Conservation (phyloP, 495 filamentous ascomycete genomes). For the Cercophora newfieldiana region DNA sequence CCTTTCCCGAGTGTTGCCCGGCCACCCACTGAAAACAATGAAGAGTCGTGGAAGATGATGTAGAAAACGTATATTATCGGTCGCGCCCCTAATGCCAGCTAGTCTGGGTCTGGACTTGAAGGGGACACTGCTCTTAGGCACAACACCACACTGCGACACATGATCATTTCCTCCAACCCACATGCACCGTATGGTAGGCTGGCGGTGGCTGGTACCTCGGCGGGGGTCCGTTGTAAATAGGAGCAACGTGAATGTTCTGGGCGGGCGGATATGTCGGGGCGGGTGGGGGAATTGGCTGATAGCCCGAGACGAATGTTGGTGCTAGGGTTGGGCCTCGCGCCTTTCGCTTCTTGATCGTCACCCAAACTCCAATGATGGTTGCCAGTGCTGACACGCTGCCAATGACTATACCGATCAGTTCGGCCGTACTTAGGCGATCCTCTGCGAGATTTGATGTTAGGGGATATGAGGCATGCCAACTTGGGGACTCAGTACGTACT, state of each 20-base stretch:
- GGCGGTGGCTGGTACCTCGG: background rate
- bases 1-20: too few species aligned
- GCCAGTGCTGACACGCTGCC: background rate
- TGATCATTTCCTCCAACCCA: background rate
- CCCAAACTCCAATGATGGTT: slow-evolving; percentile 1
- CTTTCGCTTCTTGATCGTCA: background rate
- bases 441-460: background rate
- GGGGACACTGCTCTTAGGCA: background rate
- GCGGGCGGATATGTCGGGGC: background rate
- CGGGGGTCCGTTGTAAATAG: background rate
- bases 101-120: background rate
- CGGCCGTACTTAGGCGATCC: background rate
- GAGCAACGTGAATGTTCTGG: background rate
- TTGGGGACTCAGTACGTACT: background rate
- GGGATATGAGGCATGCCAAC: background rate
- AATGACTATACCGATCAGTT: background rate
- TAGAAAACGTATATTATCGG: background rate
- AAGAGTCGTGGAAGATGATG: background rate
- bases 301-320: background rate
- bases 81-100: background rate
- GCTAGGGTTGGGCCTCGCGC: background rate
- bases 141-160: background rate
- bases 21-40: too few species aligned
- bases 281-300: background rate
- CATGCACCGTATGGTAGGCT: background rate